These are phyloP conservation scores for Schizonepeta tenuifolia DNA, from an alignment of 257 asterid genomes.

Conservation along the genomic window DNA sequence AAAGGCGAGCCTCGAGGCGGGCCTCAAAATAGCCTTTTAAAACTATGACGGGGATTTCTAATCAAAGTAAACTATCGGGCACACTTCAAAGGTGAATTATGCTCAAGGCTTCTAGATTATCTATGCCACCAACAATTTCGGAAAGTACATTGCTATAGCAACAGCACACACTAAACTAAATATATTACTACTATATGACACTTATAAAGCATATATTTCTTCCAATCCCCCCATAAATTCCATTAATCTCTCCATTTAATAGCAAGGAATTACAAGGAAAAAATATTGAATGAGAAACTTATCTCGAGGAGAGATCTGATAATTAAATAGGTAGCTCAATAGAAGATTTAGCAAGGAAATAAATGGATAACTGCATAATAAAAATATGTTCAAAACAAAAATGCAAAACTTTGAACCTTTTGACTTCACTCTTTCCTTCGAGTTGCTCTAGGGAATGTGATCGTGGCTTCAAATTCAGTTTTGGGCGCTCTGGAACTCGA, in stretches of 20 bases:
- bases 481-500: constrained; percentile 65
- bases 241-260: constrained; percentile 10
- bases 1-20: too few species aligned
- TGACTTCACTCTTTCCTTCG: constrained; percentile 52
- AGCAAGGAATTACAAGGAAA: not conserved
- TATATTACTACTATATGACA: not conserved
- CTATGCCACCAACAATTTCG: not conserved
- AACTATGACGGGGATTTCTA: not conserved
- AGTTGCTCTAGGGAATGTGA: constrained; percentile 56
- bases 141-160: not conserved
- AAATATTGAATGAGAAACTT: not conserved
- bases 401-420: constrained; percentile 52
- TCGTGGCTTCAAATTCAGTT: constrained; percentile 73
- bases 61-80: not conserved
- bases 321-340: constrained; percentile 15
- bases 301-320: not conserved
- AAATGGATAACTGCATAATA: not conserved
- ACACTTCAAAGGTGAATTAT: not conserved
- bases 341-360: not conserved
- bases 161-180: not conserved
- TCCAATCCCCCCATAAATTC: not conserved
- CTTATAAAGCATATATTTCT: not conserved
- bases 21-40: too few species aligned
- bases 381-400: not conserved
- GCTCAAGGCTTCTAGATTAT: constrained; percentile 10